Conservation (phyloP, 495 filamentous ascomycete genomes). For the Aspergillus egyptiacus region DNA sequence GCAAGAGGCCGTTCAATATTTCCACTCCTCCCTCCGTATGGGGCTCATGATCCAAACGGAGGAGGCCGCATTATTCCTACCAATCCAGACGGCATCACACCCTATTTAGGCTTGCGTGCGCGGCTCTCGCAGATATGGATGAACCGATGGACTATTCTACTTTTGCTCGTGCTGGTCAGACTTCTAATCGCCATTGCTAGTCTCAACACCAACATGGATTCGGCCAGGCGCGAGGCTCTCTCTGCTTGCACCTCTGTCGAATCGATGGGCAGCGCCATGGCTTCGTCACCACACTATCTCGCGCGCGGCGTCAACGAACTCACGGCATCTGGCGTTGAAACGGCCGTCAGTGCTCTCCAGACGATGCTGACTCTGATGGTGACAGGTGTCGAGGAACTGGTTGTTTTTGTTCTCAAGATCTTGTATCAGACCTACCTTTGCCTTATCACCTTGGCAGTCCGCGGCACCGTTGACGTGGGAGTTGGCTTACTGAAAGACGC, state of each 20-base stretch:
- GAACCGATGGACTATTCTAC: conserved; percentile 91
- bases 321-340: conserved; percentile 68
- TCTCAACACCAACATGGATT: conserved; percentile 64
- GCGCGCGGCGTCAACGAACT: conserved; percentile 81
- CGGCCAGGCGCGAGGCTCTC: conserved; percentile 73
- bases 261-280: conserved; percentile 89
- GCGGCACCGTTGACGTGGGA: conserved; percentile 66
- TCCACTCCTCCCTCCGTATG: conserved; percentile 42
- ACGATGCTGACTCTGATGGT: conserved; percentile 69
- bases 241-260: conserved; percentile 89
- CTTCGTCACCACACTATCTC: conserved; percentile 94
- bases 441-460: conserved; percentile 71
- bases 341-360: conserved; percentile 69
- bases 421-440: conserved; percentile 85
- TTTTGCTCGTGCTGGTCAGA: conserved; percentile 76
- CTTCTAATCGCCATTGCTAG: conserved; percentile 65
- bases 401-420: conserved; percentile 86
- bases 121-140: conserved; percentile 93
- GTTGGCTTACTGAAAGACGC: conserved; percentile 64
- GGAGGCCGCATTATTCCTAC: conserved; percentile 25
- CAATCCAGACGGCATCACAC: conserved; percentile 78
- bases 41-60: conserved; percentile 34
- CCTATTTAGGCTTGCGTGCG: conserved; percentile 85
- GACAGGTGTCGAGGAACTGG: conserved; percentile 77
- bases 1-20: conserved; percentile 31